Percentiles rank a stretch among this genome's conserved stretches.
These are phyloP conservation scores for Prunus mongolica DNA, from an alignment of 306 rosid genomes.

Conservation along the genomic window DNA sequence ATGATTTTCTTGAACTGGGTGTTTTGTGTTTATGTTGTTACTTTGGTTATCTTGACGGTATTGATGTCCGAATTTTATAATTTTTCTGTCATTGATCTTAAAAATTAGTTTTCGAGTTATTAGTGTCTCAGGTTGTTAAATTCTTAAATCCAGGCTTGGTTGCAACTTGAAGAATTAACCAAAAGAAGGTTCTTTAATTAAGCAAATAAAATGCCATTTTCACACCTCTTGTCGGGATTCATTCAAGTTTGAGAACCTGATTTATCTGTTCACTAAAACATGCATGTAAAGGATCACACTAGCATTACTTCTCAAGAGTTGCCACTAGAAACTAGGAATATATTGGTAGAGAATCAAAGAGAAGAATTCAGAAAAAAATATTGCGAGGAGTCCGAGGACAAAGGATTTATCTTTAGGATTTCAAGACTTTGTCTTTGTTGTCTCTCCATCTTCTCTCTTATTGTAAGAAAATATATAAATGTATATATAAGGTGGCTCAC, in stretches of 20 bases:
- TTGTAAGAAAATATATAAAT: neutral
- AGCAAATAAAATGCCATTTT: neutral
- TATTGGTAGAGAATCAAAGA: neutral
- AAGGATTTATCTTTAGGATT: neutral
- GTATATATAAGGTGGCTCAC: too few relatives aligned
- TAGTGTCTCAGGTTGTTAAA: neutral
- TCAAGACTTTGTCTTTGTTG: neutral
- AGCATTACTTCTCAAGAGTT: neutral
- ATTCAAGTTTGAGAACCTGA: neutral
- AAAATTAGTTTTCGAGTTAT: neutral
- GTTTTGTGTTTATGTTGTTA: neutral
- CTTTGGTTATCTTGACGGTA: neutral
- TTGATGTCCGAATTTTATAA: neutral
- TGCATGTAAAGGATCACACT: neutral
- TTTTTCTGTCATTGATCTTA: neutral
- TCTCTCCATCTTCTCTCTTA: neutral
- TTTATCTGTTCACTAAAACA: neutral
- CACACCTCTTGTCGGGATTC: neutral
- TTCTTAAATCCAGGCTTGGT: neutral
- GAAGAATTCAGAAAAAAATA: neutral
- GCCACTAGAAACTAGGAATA: neutral
- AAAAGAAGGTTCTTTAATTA: neutral
- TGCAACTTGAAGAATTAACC: neutral
- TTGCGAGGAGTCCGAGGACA: neutral
- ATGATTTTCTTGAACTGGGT: slow-evolving; percentile 12